Conservation (phyloP, 495 filamentous ascomycete species). For the Penicillium bovifimosum region DNA sequence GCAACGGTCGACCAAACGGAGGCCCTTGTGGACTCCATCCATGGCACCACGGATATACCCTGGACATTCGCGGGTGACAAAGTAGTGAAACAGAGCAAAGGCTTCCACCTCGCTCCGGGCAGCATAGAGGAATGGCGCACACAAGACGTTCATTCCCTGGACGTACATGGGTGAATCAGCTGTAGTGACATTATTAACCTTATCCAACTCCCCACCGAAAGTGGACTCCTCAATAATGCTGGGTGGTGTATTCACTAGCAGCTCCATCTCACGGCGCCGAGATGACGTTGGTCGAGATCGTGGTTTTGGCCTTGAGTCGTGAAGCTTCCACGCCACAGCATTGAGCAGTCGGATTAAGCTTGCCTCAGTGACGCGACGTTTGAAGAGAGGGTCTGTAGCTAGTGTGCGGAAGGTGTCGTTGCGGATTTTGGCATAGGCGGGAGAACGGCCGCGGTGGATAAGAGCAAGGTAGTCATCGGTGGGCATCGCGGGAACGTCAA, state of each 20-base stretch:
- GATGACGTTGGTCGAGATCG: slow-evolving; percentile 36
- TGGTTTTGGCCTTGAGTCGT: slow-evolving; percentile 61
- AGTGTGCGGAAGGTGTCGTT: slow-evolving; percentile 97
- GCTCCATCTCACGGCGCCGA: slow-evolving; percentile 35
- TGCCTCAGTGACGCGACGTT: slow-evolving; percentile 89
- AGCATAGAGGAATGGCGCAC: slow-evolving; percentile 92
- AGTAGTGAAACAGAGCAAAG: slow-evolving; percentile 82
- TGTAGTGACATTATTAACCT: slow-evolving; percentile 19
- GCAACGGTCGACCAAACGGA: slow-evolving; percentile 85
- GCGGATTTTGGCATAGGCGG: slow-evolving; percentile 92
- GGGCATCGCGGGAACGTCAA: slow-evolving; percentile 73
- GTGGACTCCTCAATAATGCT: slow-evolving; percentile 41
- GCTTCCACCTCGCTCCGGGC: slow-evolving; percentile 92
- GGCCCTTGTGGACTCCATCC: slow-evolving; percentile 92
- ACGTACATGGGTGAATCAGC: slow-evolving; percentile 79
- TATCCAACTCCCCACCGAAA: slow-evolving; percentile 4
- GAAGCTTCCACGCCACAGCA: slow-evolving; percentile 87
- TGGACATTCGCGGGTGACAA: slow-evolving; percentile 83
- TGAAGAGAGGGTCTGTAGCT: slow-evolving; percentile 92
- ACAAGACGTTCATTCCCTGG: slow-evolving; percentile 99
- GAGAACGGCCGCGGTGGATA: slow-evolving; percentile 87
- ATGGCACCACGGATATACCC: slow-evolving; percentile 93
- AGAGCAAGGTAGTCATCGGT: slow-evolving; percentile 86
- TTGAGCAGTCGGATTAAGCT: slow-evolving; percentile 95
- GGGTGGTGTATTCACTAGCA: slow-evolving; percentile 38